Evolutionary conservation across 2,329 filamentous ascomycete genomes (phyloP).

Genomic region (Scedosporium minutisporum): DNA sequence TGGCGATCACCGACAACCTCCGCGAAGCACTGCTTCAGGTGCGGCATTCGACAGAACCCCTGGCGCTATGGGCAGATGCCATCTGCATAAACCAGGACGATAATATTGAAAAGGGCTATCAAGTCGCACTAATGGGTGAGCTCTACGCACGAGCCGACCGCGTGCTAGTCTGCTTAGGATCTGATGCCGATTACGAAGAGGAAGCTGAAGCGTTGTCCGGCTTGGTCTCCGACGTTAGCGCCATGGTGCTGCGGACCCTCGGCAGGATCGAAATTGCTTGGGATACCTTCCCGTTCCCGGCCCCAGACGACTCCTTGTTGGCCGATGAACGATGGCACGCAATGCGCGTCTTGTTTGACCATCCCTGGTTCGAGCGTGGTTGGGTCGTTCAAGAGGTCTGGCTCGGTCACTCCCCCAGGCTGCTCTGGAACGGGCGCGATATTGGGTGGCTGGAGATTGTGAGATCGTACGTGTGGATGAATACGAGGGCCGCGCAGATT

Average conservation of each 20-base stretch:
- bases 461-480: neutral
- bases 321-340: neutral
- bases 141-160: neutral
- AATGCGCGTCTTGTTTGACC: neutral
- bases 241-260: neutral
- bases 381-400: slow-evolving; percentile 3
- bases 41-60: neutral
- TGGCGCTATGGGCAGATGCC: slow-evolving; percentile 1
- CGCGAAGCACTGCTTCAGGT: neutral
- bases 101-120: neutral
- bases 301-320: neutral
- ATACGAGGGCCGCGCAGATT: neutral
- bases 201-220: neutral
- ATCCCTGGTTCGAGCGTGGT: slow-evolving; percentile 1
- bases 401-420: neutral
- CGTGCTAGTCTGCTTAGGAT: neutral
- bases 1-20: neutral
- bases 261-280: neutral
- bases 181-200: neutral
- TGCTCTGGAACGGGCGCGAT: neutral
- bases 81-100: slow-evolving; percentile 7
- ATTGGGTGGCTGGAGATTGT: neutral
- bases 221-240: neutral
- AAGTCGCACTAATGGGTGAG: slow-evolving; percentile 3
- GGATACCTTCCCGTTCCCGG: neutral